These are phyloP conservation scores for Xylaria nigripes DNA, from an alignment of 495 filamentous ascomycete species.

Conservation along the genomic window DNA sequence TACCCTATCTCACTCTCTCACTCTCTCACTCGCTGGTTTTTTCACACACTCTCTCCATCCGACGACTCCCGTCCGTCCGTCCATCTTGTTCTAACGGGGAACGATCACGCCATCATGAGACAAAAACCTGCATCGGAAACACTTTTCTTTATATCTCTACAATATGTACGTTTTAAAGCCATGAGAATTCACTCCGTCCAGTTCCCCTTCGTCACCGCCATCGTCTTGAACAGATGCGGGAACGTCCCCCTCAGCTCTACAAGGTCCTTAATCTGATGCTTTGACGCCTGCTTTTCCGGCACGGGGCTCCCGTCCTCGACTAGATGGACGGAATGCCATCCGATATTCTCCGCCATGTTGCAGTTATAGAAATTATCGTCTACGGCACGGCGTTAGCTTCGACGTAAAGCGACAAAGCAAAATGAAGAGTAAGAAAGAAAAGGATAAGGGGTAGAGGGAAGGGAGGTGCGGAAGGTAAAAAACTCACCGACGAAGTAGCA, in stretches of 20 bases:
- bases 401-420: background rate
- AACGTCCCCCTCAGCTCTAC: constrained; percentile 55
- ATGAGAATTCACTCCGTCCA: background rate
- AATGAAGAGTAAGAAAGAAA: background rate
- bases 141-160: background rate
- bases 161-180: background rate
- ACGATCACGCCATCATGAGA: too few relatives aligned
- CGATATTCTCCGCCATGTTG: constrained; percentile 51
- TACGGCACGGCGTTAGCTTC: background rate
- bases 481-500: constrained; percentile 77
- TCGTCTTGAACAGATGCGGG: constrained; percentile 53
- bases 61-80: too few relatives aligned
- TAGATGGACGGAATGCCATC: constrained; percentile 61
- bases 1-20: too few relatives aligned
- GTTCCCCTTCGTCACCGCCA: background rate
- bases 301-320: constrained; percentile 50
- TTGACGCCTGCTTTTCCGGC: constrained; percentile 45
- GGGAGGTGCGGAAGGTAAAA: background rate
- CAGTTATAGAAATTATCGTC: constrained; percentile 66
- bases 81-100: too few relatives aligned
- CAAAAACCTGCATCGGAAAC: too few relatives aligned
- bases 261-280: constrained; percentile 51
- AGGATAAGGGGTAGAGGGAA: background rate
- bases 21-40: too few relatives aligned
- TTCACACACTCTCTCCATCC: too few relatives aligned